phyloP scores from a whole-genome alignment of 2,329 filamentous ascomycete genomes.

The Colletotrichum magnum region DNA sequence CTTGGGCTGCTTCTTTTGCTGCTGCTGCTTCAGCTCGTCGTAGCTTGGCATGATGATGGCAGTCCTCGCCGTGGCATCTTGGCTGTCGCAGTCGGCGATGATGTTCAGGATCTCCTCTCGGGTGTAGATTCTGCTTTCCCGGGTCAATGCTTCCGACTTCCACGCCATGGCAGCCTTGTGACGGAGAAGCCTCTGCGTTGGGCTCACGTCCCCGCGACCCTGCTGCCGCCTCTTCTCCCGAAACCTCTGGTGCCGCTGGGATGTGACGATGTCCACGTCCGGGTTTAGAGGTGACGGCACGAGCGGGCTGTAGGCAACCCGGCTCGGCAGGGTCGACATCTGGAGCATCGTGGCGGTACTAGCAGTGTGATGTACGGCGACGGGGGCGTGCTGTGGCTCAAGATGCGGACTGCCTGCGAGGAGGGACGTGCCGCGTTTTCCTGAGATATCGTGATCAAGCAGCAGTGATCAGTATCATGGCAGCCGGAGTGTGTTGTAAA shows the following conservation, averaged over 20 bases:
- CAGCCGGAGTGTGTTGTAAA: background rate
- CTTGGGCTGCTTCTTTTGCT: slow-evolving; percentile 26
- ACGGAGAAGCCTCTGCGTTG: slow-evolving; percentile 57
- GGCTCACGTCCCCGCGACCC: slow-evolving; percentile 49
- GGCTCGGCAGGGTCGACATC: slow-evolving; percentile 36
- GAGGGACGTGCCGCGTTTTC: slow-evolving; percentile 20
- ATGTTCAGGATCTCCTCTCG: slow-evolving; percentile 38
- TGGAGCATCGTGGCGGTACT: slow-evolving; percentile 17
- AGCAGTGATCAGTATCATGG: slow-evolving; percentile 12
- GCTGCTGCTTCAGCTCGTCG: background rate
- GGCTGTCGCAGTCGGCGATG: slow-evolving; percentile 36
- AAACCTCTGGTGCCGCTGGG: slow-evolving; percentile 39
- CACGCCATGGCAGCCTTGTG: slow-evolving; percentile 59
- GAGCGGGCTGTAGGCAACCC: slow-evolving; percentile 44
- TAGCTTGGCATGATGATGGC: slow-evolving; percentile 17
- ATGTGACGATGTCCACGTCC: slow-evolving; percentile 28
- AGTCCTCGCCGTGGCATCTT: slow-evolving; percentile 31
- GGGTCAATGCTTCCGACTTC: slow-evolving; percentile 46
- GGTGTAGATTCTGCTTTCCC: slow-evolving; percentile 35
- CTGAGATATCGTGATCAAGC: slow-evolving; percentile 16
- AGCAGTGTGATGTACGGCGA: background rate
- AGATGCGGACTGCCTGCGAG: background rate
- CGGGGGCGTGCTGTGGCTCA: background rate
- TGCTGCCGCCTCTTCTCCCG: slow-evolving; percentile 40
- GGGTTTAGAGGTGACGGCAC: slow-evolving; percentile 50